Evolutionary conservation across 2,329 filamentous ascomycete genomes (phyloP).

Genomic region (Diaporthe longicolla): DNA sequence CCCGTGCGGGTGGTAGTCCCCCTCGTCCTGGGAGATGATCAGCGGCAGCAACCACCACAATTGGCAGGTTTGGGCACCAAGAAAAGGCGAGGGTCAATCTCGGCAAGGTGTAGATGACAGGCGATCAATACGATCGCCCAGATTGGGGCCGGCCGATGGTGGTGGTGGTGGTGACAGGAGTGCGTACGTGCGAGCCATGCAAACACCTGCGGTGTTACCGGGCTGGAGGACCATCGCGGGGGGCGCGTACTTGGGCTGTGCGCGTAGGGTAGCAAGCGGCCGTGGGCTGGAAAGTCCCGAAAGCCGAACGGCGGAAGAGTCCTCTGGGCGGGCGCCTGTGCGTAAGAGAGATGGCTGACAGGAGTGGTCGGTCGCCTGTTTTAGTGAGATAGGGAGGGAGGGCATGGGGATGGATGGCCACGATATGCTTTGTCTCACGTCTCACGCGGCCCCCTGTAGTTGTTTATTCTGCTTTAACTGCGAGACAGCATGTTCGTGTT

Average conservation of each 20-base stretch:
- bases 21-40: slow-evolving; percentile 19
- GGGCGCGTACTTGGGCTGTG: slow-evolving; percentile 14
- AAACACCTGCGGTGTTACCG: slow-evolving; percentile 39
- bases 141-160: slow-evolving; percentile 1
- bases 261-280: neutral
- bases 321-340: neutral
- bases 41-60: neutral
- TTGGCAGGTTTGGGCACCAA: slow-evolving; percentile 19
- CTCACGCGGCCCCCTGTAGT: neutral
- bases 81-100: slow-evolving; percentile 11
- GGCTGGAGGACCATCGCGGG: slow-evolving; percentile 22
- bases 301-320: slow-evolving; percentile 4
- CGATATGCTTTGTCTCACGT: slow-evolving; percentile 14
- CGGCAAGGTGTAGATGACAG: slow-evolving; percentile 23
- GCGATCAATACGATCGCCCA: slow-evolving; percentile 32
- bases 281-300: slow-evolving; percentile 17
- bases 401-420: neutral
- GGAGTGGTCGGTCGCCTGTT: neutral
- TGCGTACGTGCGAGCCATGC: slow-evolving; percentile 13
- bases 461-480: neutral
- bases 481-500: slow-evolving; percentile 8
- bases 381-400: neutral
- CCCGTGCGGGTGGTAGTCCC: slow-evolving; percentile 24
- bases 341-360: neutral
- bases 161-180: slow-evolving; percentile 15